Evolutionary conservation across 805 yeast genomes (phyloP).

Genomic region (Wickerhamomyces ciferrii): DNA sequence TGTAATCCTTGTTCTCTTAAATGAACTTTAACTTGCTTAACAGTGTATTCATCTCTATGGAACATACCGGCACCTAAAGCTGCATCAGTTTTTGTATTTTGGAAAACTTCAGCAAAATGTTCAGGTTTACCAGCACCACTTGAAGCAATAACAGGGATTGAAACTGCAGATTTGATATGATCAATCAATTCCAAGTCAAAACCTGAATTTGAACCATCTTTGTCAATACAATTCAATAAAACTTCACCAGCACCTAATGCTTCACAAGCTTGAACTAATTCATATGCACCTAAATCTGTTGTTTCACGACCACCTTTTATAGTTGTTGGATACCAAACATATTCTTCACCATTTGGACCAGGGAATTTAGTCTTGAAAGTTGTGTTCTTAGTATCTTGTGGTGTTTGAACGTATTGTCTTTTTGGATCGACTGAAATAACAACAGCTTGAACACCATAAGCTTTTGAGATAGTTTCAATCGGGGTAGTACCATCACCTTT

Average conservation of each 20-base stretch:
- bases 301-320: constrained; percentile 94
- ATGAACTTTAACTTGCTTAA: constrained; percentile 71
- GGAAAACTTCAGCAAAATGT: constrained; percentile 87
- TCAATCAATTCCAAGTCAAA: constrained; percentile 81
- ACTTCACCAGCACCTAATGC: constrained; percentile 96
- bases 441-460: constrained; percentile 96
- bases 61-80: constrained; percentile 99
- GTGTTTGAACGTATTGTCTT: constrained; percentile 67
- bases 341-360: constrained; percentile 87
- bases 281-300: constrained; percentile 86
- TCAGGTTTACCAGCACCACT: constrained; percentile 95
- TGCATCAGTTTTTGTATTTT: constrained; percentile 82
- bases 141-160: constrained; percentile 94
- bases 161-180: constrained; percentile 71
- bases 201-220: constrained; percentile 95
- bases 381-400: constrained; percentile 55
- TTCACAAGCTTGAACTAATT: constrained; percentile 84
- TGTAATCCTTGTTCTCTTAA: constrained; percentile 55
- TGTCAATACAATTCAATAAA: constrained; percentile 88
- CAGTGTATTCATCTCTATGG: constrained; percentile 92
- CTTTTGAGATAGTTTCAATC: constrained; percentile 85
- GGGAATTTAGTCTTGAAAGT: constrained; percentile 56
- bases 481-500: constrained; percentile 73
- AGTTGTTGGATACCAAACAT: constrained; percentile 93
- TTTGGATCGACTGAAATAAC: constrained; percentile 98